Evolutionary conservation across 108 stramenopile genomes (phyloP).

Genomic region (Skeletonema grethae): DNA sequence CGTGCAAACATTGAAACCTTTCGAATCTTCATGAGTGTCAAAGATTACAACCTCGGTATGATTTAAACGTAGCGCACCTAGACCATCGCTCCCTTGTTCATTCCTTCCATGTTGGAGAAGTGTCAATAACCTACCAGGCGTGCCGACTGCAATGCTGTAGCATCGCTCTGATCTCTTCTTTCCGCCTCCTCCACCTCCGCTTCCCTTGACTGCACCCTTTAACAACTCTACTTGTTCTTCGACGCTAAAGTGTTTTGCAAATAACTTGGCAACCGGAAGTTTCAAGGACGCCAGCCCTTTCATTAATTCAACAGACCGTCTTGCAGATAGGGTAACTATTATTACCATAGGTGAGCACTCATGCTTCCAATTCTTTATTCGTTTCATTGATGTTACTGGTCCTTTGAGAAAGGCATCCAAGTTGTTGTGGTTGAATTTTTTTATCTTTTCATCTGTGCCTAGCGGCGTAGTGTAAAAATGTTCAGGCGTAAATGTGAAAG

Average conservation of each 20-base stretch:
- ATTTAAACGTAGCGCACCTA: slow-evolving; percentile 57
- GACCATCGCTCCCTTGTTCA: slow-evolving; percentile 8
- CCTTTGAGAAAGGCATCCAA: slow-evolving; percentile 32
- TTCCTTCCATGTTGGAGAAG: slow-evolving; percentile 34
- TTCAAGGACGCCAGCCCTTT: slow-evolving; percentile 68
- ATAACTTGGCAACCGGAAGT: slow-evolving; percentile 75
- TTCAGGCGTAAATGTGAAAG: slow-evolving; percentile 17
- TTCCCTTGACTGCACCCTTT: slow-evolving; percentile 7
- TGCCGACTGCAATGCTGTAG: slow-evolving; percentile 78
- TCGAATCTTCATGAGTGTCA: slow-evolving; percentile 65
- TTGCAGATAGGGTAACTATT: slow-evolving; percentile 76
- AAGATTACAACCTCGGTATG: slow-evolving; percentile 64
- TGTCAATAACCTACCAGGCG: slow-evolving; percentile 74
- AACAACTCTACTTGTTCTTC: slow-evolving; percentile 66
- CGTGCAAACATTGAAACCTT: slow-evolving; percentile 76
- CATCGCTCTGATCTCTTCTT: slow-evolving; percentile 22
- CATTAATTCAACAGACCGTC: slow-evolving; percentile 73
- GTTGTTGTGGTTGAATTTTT: slow-evolving; percentile 22
- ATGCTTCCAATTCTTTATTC: slow-evolving; percentile 69
- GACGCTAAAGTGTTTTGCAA: slow-evolving; percentile 80
- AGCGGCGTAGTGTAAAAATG: slow-evolving; percentile 14
- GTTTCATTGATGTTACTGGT: slow-evolving; percentile 50
- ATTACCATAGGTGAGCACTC: slow-evolving; percentile 65
- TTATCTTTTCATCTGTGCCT: slow-evolving; percentile 11
- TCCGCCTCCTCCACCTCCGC: background rate